These are phyloP conservation scores for Trifolium repens DNA, from an alignment of 306 rosid genomes.

Conservation along the genomic window DNA sequence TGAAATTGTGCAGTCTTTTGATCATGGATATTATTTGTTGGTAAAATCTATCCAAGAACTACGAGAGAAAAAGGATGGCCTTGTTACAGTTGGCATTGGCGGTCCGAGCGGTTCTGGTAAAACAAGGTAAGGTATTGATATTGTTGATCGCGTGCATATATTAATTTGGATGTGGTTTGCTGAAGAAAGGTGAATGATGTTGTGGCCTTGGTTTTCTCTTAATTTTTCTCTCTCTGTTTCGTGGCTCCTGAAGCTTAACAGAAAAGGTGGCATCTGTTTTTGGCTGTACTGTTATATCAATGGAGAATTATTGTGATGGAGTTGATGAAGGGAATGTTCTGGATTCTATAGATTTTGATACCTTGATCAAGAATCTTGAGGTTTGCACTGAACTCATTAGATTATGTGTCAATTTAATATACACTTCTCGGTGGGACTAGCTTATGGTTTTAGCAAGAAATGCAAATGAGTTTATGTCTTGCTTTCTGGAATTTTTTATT, in stretches of 20 bases:
- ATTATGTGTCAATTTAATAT: slow-evolving; percentile 14
- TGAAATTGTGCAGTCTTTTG: slow-evolving; percentile 85
- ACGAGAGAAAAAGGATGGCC: slow-evolving; percentile 84
- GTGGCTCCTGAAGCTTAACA: slow-evolving; percentile 85
- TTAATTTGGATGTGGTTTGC: slow-evolving; percentile 31
- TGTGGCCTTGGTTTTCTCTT: slow-evolving; percentile 40
- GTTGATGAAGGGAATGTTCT: slow-evolving; percentile 86
- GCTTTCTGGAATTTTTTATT: slow-evolving; percentile 20
- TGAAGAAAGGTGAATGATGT: slow-evolving; percentile 30
- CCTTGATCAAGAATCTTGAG: slow-evolving; percentile 89
- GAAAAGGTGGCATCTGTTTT: slow-evolving; percentile 98
- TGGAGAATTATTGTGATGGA: slow-evolving; percentile 93
- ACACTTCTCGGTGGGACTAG: slow-evolving; percentile 20
- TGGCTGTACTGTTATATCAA: slow-evolving; percentile 90
- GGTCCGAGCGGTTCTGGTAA: slow-evolving; percentile 99
- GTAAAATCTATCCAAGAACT: slow-evolving; percentile 98
- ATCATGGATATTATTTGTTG: slow-evolving; percentile 91
- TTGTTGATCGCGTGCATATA: slow-evolving; percentile 20
- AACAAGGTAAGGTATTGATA: slow-evolving; percentile 84
- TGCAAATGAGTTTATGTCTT: slow-evolving; percentile 28
- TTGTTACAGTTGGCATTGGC: slow-evolving; percentile 94
- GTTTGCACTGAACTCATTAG: slow-evolving; percentile 52
- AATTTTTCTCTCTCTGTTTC: slow-evolving; percentile 39
- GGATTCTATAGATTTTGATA: slow-evolving; percentile 76
- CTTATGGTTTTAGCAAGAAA: slow-evolving; percentile 28